A percentile compares a stretch with the other conserved stretches of the same genome.
These are phyloP conservation scores for Sicyos baderoa DNA, from an alignment of 306 rosid genomes.

Conservation along the genomic window DNA sequence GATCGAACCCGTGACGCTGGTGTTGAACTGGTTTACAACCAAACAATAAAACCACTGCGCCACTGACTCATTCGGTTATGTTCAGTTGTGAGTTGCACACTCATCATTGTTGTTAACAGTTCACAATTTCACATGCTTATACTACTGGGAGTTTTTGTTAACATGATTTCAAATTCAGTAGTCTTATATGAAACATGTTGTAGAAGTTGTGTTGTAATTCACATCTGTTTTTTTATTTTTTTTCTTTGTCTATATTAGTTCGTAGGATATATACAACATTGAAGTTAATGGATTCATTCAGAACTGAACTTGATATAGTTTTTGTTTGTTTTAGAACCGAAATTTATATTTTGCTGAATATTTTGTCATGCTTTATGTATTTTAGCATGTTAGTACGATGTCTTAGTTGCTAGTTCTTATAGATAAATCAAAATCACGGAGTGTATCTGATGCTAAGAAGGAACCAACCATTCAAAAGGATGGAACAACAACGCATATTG, in stretches of 20 bases:
- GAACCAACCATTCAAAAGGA: constrained; percentile 63
- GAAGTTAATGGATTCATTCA: not conserved
- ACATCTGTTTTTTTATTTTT: not conserved
- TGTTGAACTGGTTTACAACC: too few relatives aligned
- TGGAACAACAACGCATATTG: constrained; percentile 78
- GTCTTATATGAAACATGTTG: not conserved
- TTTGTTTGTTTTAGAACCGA: not conserved
- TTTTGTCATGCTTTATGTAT: not conserved
- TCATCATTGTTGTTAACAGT: not conserved
- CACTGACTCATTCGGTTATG: too few relatives aligned
- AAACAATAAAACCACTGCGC: too few relatives aligned
- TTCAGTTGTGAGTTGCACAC: not conserved
- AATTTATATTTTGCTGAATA: not conserved
- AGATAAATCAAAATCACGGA: constrained; percentile 67
- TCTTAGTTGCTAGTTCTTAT: constrained; percentile 12
- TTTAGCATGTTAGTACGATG: not conserved
- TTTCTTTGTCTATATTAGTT: not conserved
- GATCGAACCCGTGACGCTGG: too few relatives aligned
- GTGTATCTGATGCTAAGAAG: constrained; percentile 65
- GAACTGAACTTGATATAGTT: not conserved
- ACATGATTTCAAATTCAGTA: not conserved
- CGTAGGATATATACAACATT: not conserved
- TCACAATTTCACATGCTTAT: not conserved
- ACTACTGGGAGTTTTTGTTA: not conserved
- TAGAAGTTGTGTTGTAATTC: not conserved